Evolutionary conservation across 1,139 yeast species (phyloP), one percentile per base, ranked within the genome.

Genomic region (Debaryomyces subglobosus): DNA sequence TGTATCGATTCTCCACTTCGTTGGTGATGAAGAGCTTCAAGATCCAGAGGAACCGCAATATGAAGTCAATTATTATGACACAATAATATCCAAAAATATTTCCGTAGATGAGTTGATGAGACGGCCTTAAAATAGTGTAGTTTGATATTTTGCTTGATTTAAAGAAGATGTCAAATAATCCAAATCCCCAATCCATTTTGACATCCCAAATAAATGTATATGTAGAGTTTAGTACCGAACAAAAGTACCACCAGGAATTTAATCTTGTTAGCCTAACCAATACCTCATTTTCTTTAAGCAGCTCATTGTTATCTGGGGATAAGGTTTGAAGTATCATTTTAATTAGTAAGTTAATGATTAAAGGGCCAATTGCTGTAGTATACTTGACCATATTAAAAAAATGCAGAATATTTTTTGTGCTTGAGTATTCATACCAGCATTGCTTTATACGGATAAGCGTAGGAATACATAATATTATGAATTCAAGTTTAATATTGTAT

Each of bases 201-300:
- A 92, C 68, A 65, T 94, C 99, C 99, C 99, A 94, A 47, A 83
- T 70, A 54, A 89, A 88, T 16, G 96, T 81, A 63, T 88, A 94
- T 0, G 82, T 60, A 0, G 97, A 86, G 62, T 88, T 90, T 40
- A 89, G 56, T 4, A 85, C 65, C 13, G 82, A 74, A 1, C 77
- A 63, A 0, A 79, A 43, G 43, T 79, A 72, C 91, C 89, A 85
- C 60, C 76, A 65, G 16, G 25, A 53, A 47, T 61, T 64, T 24
- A 66, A 47, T 34, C 39, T 49, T 16, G 62, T 56, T 20, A 65
- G 56, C 2, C 57, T 53, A 32, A 64, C 50, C n/a, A 54, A 40
- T 2, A 54, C 38, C 7, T 40, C 50, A 6, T 43, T n/a, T 49
- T 45, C 49, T 57, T 60, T 39, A 55, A 55, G 25, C 44, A 45